A percentile compares a stretch with the other conserved stretches of the same genome.
phyloP scores from a whole-genome alignment of 2,329 filamentous ascomycete genomes.

The Neopestalotiopsis clavispora region DNA sequence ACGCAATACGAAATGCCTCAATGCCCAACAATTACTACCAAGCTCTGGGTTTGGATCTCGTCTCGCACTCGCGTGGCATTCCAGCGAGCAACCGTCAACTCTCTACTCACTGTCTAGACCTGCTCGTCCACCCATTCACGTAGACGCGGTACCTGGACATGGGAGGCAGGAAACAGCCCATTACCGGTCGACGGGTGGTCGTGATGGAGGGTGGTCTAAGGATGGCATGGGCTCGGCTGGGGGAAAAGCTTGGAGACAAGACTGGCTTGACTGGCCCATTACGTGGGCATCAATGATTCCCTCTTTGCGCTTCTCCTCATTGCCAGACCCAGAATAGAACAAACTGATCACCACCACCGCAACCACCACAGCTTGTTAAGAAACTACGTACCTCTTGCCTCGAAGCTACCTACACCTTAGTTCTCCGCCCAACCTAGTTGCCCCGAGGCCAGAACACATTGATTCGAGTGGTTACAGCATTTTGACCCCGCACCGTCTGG shows the following conservation, averaged over 20 bases:
- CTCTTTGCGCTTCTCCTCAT: neutral
- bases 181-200: neutral
- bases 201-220: constrained; percentile 16
- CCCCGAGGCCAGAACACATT: neutral
- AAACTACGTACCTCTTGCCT: neutral
- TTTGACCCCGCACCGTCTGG: constrained; percentile 15
- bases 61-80: neutral
- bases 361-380: neutral
- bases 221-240: constrained; percentile 2
- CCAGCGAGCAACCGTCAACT: neutral
- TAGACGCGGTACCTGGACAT: neutral
- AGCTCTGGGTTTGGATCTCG: neutral
- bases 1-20: neutral
- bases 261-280: neutral
- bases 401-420: neutral
- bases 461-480: constrained; percentile 1
- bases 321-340: too few species aligned
- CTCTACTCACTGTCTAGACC: neutral
- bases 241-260: neutral
- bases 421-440: constrained; percentile 1
- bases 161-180: neutral
- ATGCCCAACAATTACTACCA: neutral
- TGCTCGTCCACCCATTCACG: neutral
- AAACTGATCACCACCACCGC: constrained; percentile 6
- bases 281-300: neutral